Base-by-base conservation (phyloP, 768 basidiomycete species). In the Lepiota subincarnata region DNA sequence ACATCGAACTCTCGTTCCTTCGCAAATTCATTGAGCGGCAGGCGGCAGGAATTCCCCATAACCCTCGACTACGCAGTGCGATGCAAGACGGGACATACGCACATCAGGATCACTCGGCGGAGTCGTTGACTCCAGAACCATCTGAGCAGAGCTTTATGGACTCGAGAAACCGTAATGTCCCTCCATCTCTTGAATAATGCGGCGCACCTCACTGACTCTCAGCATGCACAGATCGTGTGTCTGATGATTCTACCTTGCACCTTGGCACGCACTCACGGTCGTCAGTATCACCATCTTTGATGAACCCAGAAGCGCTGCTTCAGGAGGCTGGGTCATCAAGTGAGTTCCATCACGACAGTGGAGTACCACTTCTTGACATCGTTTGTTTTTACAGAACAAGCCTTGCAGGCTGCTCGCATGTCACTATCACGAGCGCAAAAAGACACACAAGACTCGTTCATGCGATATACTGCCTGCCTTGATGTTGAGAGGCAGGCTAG, bases 1-100 rank as follows among this genome's bases (percentile, higher is more conserved):
- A 87, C 59, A 67, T 88, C 64, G 88, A 91, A 62, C 76, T 91
- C 55, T 68, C 83, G 0, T 91, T 90, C 70, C 79, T 91, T 41
- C 82, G 87, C 57, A 88, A 86, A 69, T 91, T 91, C 65, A 82
- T 91, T 62, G 89, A 90, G 64, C 78, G 89, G 51, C 88, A 91
- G 63, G 77, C 82, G 6, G 75, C 82, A n/a, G 80, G 82, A 36
- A 80, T 89, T 38, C 81, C 87, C 49, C 89, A 91, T 65, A 90
- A 91, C 62, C 89, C 89, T 48, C 84, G 88, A 37, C 76, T 91
- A 39, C 84, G 89, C 53, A 83, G 83, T 56, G 62, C 69, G 19
- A 47, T 57, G 48, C 53, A 55, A n/a, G 61, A 64, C 18, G 68
- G 63, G 24, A 57, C 65, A 6, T 74, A 76, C 59, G 59, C 70